These are phyloP conservation scores for Cyclotella baltica DNA, from an alignment of 108 stramenopile species.

Conservation along the genomic window DNA sequence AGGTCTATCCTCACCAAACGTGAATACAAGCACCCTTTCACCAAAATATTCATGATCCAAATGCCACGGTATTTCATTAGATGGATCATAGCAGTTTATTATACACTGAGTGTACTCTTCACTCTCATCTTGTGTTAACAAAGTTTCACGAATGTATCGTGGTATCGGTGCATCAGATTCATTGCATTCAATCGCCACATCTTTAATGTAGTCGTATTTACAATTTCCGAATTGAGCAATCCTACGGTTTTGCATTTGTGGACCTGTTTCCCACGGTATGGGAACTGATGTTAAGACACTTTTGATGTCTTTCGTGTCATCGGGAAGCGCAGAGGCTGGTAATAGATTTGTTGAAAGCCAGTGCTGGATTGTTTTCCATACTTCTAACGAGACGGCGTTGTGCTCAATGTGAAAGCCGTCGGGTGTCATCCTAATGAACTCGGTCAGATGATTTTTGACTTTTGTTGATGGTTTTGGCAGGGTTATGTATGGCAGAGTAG, in stretches of 20 bases:
- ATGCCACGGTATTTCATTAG: constrained; percentile 53
- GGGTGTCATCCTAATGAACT: no score
- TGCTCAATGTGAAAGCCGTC: constrained; percentile 41
- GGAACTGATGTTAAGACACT: constrained; percentile 4
- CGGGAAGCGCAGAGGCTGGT: constrained; percentile 3
- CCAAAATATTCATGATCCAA: constrained; percentile 53
- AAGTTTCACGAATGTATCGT: constrained; percentile 20
- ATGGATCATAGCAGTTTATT: constrained; percentile 44
- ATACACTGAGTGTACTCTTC: constrained; percentile 54
- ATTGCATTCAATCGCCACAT: constrained; percentile 17
- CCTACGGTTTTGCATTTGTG: constrained; percentile 39
- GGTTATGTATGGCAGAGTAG: no score
- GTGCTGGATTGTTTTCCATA: constrained; percentile 37
- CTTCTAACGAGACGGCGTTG: constrained; percentile 28
- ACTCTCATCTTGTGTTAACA: constrained; percentile 16
- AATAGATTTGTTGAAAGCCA: constrained; percentile 39
- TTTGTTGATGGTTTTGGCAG: neutral
- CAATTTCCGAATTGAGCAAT: constrained; percentile 59
- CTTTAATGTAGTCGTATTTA: constrained; percentile 50
- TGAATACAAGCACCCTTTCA: constrained; percentile 45
- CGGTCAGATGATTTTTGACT: neutral
- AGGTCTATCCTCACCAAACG: constrained; percentile 59
- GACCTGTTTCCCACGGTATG: constrained; percentile 38
- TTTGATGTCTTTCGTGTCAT: neutral
- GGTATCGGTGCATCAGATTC: constrained; percentile 30